Evolutionary conservation across 2,329 filamentous ascomycete species (phyloP), one percentile per base, ranked within the genome.

Genomic region (Penicillium olsonii): DNA sequence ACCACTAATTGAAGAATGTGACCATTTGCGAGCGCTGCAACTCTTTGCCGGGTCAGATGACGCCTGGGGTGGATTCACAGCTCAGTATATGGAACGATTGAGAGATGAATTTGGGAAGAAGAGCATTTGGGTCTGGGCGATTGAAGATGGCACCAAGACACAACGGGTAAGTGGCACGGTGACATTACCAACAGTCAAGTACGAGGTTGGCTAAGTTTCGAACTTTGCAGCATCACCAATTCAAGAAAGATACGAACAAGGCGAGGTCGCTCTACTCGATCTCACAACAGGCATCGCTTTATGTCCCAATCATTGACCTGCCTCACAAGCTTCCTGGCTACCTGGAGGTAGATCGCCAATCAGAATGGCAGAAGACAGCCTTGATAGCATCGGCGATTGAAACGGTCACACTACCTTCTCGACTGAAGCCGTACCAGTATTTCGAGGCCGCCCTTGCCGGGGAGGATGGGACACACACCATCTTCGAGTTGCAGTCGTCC

Each of bases 31-130:
- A 70, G 92, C 87, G 0, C 77, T 99, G 15, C 92, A 97, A 68
- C 67, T 92, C 10, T 81, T 92, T 53, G 78, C 85, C 2, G 81
- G 82, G 4, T 73, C 85, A 5, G 88, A 92, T 64, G 88, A 92
- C 70, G 87, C 87, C 11, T 94, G 89, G 89, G 87, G 85, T 53
- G 88, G 89, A 0, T 92, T 92, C 66, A 81, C 85, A 6, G 76
- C 84, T 3, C 79, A 80, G 50, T 92, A 92, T 65, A 69, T 90
- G 20, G 87, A 97, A 67, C 80, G 85, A 24, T 72, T 99, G 49
- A 78, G 89, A 53, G 94, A 99, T 66, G 94, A 99, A 68, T 92
- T 92, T 67, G 90, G 90, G 24, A 97, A 96, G 74, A 83, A 85
- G 27, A 84, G 84, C 42, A 83, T 96, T 26, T 95, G 90, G 88